Evolutionary conservation across 495 filamentous ascomycete species (phyloP).

Genomic region (Halenospora varia): DNA sequence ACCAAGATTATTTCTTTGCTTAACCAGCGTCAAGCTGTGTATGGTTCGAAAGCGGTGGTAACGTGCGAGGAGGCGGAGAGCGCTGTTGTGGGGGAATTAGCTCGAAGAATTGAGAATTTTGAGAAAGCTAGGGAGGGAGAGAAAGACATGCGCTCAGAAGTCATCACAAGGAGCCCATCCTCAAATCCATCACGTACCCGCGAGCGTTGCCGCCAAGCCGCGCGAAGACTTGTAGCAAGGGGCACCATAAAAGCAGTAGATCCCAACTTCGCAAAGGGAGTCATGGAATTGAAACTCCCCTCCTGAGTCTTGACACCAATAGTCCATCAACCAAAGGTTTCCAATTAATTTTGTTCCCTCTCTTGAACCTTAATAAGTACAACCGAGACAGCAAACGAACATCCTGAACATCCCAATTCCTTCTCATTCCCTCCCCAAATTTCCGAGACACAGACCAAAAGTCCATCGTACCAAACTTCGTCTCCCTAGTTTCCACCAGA

Average conservation of each 20-base stretch:
- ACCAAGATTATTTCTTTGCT: slow-evolving; percentile 2
- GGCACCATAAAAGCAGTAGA: slow-evolving; percentile 5
- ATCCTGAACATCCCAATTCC: too few relatives aligned
- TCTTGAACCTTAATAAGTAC: too few relatives aligned
- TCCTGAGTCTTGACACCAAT: neutral
- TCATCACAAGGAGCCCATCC: too few relatives aligned
- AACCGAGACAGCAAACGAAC: too few relatives aligned
- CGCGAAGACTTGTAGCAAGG: slow-evolving; percentile 2
- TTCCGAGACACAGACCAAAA: too few relatives aligned
- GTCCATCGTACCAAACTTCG: too few relatives aligned
- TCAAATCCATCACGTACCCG: neutral
- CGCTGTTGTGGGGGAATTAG: neutral
- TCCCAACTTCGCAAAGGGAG: slow-evolving; percentile 13
- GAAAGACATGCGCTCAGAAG: neutral
- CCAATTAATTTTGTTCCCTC: too few relatives aligned
- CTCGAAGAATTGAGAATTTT: neutral
- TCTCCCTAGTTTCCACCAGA: too few relatives aligned
- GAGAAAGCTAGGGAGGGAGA: neutral
- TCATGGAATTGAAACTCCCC: slow-evolving; percentile 15
- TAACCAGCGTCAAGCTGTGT: neutral
- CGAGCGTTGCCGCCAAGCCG: slow-evolving; percentile 13
- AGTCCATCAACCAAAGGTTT: too few relatives aligned
- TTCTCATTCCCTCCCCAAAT: too few relatives aligned
- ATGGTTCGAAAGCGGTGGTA: slow-evolving; percentile 1
- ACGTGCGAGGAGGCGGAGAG: slow-evolving; percentile 12